Base-by-base conservation (phyloP, 495 filamentous ascomycete species). In the Hypoxylon lienhwacheense region DNA sequence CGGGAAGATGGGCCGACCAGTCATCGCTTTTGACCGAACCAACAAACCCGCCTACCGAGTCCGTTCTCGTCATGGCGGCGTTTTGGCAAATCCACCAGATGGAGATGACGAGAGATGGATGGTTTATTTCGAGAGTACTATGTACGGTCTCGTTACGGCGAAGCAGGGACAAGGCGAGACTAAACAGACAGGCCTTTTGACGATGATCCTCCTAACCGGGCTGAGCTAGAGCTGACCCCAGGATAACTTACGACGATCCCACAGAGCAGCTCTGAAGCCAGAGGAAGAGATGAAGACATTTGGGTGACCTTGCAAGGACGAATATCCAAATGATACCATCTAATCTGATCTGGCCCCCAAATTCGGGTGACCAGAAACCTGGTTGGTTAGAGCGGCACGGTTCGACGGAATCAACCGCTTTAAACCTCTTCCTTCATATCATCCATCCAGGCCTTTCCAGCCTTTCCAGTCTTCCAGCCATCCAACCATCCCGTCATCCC, bases 341-440 rank as follows among this genome's bases (percentile, higher is more conserved):
- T 61, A 61, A 55, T 61, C 57, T 51, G 57, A 61, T 61, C 50
- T 55, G 34, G 50, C 33, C 12, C 44, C 53, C 50, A 34, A 52
- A 47, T 11, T 43, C 29, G 24, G n/a, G 4, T 50, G 46, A 50
- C 37, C 56, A n/a, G 56, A 59, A 24, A 47, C n/a, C 37, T 33
- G 45, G 37, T 44, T 50, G 45, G 50, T 28, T 40, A 15, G 33
- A 28, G 28, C 49, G 39, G 49, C 56, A 60, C 35, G 3, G 34
- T 24, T 16, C n/a, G 40, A 35, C 50, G 56, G 45, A 60, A 55
- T 42, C 50, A 25, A 47, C 56, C 45, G 45, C 25, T 28, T 33
- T 46, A 24, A 36, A 11, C 44, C 37, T 28, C 22, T 43, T 2
- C 12, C 24, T 8, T 8, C 24, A 4, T 26, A 26, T 8, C 24